phyloP scores from a whole-genome alignment of 106 monocot species.

The Acorus calamus region DNA sequence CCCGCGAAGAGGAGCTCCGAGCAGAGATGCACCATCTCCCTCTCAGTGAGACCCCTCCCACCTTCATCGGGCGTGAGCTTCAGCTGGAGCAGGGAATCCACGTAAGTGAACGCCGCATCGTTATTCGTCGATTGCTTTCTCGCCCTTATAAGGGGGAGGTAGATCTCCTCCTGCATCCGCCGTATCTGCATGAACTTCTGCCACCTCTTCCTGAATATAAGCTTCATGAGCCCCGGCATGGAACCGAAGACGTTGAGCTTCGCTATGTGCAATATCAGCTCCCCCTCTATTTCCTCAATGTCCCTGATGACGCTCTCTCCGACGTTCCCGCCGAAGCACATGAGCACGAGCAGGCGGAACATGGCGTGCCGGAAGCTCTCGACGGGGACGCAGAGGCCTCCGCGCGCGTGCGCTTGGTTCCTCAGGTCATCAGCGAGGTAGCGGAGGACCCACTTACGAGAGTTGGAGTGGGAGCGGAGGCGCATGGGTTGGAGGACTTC shows the following conservation, averaged over 20 bases:
- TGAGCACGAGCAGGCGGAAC: constrained; percentile 13
- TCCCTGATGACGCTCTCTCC: constrained; percentile 1
- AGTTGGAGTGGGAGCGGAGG: background rate
- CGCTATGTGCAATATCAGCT: background rate
- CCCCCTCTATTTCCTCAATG: background rate
- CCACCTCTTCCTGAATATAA: constrained; percentile 6
- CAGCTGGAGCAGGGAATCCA: constrained; percentile 11
- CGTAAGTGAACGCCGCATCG: background rate
- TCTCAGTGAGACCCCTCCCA: constrained; percentile 11
- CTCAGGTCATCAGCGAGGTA: background rate
- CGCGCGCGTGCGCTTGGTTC: background rate
- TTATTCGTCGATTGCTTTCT: background rate
- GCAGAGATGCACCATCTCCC: constrained; percentile 14
- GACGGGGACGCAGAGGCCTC: background rate
- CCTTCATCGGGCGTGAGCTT: constrained; percentile 4
- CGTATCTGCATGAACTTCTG: background rate
- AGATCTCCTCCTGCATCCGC: constrained; percentile 4
- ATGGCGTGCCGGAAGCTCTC: constrained; percentile 9
- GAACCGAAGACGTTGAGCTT: constrained; percentile 6
- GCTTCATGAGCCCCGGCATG: constrained; percentile 1
- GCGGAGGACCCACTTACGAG: background rate
- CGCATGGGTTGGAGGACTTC: constrained; percentile 9
- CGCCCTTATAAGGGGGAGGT: constrained; percentile 7
- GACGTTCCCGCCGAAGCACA: constrained; percentile 20
- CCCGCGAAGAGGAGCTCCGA: constrained; percentile 15